A percentile compares a stretch with the other conserved stretches of the same genome.
Conservation (phyloP, 345 rosid species). For the Boechera divaricarpa region DNA sequence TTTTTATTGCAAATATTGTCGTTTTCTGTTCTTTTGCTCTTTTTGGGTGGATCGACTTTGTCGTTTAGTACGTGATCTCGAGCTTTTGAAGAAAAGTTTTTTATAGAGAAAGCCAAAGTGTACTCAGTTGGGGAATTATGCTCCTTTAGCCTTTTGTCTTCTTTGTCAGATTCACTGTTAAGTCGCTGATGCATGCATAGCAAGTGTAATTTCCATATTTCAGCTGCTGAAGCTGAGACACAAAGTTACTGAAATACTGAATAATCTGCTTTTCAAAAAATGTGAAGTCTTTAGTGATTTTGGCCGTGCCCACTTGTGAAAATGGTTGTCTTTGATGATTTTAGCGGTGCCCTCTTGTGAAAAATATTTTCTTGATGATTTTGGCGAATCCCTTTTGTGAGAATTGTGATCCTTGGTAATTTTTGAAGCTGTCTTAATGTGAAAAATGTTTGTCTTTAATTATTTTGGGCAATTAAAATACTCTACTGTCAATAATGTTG, state of each 20-base stretch:
- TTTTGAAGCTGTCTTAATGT: not conserved
- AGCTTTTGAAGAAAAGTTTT: conserved; percentile 21
- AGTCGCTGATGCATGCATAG: conserved; percentile 26
- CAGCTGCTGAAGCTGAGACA: conserved; percentile 16
- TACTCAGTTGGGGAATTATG: not conserved
- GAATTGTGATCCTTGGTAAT: not conserved
- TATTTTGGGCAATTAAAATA: not conserved
- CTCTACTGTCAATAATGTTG: not conserved
- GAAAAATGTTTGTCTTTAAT: not conserved
- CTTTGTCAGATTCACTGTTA: conserved; percentile 22
- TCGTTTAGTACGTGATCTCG: conserved; percentile 32
- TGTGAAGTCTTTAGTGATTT: not conserved
- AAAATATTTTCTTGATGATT: not conserved
- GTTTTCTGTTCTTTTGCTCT: not conserved
- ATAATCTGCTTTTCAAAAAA: not conserved
- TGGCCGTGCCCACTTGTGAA: not conserved
- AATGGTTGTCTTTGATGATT: not conserved
- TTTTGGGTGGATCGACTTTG: conserved; percentile 21
- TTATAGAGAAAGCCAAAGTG: not conserved
- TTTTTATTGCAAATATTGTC: not conserved
- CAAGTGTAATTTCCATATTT: not conserved
- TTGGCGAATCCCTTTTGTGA: not conserved
- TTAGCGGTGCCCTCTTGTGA: not conserved
- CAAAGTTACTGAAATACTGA: not conserved
- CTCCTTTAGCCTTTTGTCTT: conserved; percentile 1